These are phyloP conservation scores for Globisporangium nunn DNA, from an alignment of 352 stramenopile genomes.

Conservation along the genomic window DNA sequence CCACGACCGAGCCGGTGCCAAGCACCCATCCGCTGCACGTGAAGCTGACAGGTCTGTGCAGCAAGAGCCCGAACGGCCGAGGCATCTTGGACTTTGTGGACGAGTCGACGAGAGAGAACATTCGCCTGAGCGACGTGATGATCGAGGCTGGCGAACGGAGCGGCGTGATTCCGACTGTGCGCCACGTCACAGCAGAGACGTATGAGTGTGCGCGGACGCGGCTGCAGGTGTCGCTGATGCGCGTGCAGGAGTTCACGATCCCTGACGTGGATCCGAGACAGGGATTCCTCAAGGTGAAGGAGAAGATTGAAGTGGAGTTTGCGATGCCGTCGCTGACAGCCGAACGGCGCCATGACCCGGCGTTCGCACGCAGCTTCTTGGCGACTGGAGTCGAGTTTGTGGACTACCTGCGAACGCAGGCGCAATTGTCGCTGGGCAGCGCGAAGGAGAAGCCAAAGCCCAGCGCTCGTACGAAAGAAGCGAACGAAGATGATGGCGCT, in stretches of 20 bases:
- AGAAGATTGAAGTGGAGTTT: slow-evolving; percentile 65
- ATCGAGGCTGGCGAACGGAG: slow-evolving; percentile 31
- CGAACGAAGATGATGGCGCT: too few species aligned
- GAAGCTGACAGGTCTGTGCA: slow-evolving; percentile 27
- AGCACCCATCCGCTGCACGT: slow-evolving; percentile 36
- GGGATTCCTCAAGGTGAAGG: slow-evolving; percentile 43
- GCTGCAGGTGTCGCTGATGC: slow-evolving; percentile 38
- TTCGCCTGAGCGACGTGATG: slow-evolving; percentile 50
- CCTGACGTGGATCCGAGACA: slow-evolving; percentile 30
- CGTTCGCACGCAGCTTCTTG: slow-evolving; percentile 51
- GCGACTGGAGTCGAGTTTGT: slow-evolving; percentile 52
- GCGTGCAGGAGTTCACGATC: slow-evolving; percentile 49
- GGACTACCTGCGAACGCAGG: slow-evolving; percentile 41
- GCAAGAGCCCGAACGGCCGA: slow-evolving; percentile 24
- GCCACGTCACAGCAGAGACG: slow-evolving; percentile 40
- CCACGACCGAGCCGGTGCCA: slow-evolving; percentile 47
- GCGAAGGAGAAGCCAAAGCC: too few species aligned
- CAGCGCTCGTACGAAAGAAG: too few species aligned
- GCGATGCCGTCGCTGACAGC: slow-evolving; percentile 47
- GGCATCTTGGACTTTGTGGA: slow-evolving; percentile 54
- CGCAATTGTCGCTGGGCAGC: slow-evolving; percentile 1
- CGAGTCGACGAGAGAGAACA: slow-evolving; percentile 19
- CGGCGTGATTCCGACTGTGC: slow-evolving; percentile 42
- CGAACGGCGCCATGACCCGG: slow-evolving; percentile 37
- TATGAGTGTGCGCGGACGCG: slow-evolving; percentile 30